phyloP scores from a whole-genome alignment of 208 protist genomes.

The Borovskyia barvae region DNA sequence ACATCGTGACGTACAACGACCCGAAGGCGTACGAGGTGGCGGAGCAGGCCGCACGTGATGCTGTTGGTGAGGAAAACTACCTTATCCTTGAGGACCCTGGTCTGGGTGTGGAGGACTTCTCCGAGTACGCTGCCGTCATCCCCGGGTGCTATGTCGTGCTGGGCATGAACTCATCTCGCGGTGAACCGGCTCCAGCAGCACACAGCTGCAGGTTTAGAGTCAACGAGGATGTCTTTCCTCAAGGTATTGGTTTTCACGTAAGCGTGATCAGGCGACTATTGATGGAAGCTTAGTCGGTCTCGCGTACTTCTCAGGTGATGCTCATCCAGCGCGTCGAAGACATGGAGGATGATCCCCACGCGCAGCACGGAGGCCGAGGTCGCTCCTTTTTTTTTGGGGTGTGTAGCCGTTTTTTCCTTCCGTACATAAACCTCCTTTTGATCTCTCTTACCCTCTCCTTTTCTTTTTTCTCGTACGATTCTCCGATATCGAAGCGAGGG shows the following conservation, averaged over 20 bases:
- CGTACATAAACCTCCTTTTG: too few relatives aligned
- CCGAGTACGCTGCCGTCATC: conserved; percentile 61
- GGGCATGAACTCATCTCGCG: not conserved
- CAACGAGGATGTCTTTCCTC: conserved; percentile 43
- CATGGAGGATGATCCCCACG: too few relatives aligned
- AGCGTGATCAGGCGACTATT: conserved; percentile 24
- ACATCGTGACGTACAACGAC: conserved; percentile 82
- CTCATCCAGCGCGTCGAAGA: too few relatives aligned
- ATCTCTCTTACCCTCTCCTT: conserved; percentile 1
- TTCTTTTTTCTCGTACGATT: not conserved
- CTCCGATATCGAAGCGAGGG: too few relatives aligned
- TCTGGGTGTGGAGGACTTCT: conserved; percentile 72
- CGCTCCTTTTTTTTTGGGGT: too few relatives aligned
- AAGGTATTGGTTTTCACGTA: conserved; percentile 53
- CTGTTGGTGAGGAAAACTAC: conserved; percentile 40
- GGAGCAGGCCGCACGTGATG: conserved; percentile 29
- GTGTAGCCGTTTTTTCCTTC: too few relatives aligned
- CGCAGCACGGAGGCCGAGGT: too few relatives aligned
- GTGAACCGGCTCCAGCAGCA: not conserved
- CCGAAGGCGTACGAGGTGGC: conserved; percentile 58
- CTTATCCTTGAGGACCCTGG: conserved; percentile 34
- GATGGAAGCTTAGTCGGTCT: conserved; percentile 5
- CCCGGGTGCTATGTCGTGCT: conserved; percentile 44
- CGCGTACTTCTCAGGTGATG: too few relatives aligned
- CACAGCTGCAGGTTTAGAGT: conserved; percentile 51